Evolutionary conservation across 176 grass and related monocot genomes (phyloP), one percentile per base, ranked within the genome.

Genomic region (Alloteropsis semialata): DNA sequence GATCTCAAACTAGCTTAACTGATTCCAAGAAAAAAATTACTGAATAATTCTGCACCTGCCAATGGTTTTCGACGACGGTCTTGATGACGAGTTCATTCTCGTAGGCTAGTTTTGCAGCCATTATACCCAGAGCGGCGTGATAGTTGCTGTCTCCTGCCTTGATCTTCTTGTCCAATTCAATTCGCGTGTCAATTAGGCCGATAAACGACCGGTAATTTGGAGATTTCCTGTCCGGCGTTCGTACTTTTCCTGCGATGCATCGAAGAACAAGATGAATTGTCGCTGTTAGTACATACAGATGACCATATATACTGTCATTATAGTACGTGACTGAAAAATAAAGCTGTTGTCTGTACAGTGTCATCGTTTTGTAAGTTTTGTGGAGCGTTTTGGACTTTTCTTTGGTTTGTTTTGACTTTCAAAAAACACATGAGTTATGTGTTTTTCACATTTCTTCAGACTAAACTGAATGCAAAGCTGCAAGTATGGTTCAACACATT

Each of bases 61-160:
- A 97, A 1, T 75, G 15, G 14, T 83, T 58, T 74, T 54, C 69
- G 9, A 94, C 85, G 10, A 79, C 76, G 61, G 0, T 64, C 36
- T 68, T 37, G 36, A 97, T 87, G 68, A 77, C 74, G 28, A 84
- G 32, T 44, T 94, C 62, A 54, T 90, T 97, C 82, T 97, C 92
- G 77, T 97, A 97, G 17, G 92, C 92, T 18, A 94, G 11, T 42
- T 97, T 94, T 8, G 94, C 49, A 43, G 94, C 94, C 94, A 97
- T 97, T 41, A 90, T 91, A 45, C 82, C 21, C 29, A 94, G 86
- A 21, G 94, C 90, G 14, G 92, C 89, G 43, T 81, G 37, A 36
- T 97, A 92, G 72, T 66, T 85, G 18, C 16, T 36, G 8, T 94
- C 87, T 22, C 18, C 48, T 41, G 83, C 2, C 63, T 32, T 81